These are phyloP conservation scores for Pseudogymnoascus sp. DNA, from an alignment of 2,329 filamentous ascomycete genomes.

Conservation along the genomic window DNA sequence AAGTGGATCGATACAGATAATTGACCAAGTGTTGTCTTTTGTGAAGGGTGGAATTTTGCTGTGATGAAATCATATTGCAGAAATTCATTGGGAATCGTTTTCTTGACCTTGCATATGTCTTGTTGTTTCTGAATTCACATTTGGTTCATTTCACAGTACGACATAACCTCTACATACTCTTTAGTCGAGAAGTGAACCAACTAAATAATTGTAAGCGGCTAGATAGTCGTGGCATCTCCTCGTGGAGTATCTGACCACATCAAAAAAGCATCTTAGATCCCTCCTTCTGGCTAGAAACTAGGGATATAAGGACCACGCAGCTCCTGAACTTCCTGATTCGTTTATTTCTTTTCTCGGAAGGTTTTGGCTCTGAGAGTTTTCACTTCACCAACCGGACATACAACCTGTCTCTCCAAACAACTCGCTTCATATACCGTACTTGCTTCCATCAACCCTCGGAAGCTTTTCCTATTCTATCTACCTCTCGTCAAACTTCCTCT, in stretches of 20 bases:
- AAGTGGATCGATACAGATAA: background rate
- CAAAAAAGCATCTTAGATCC: background rate
- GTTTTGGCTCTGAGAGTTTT: background rate
- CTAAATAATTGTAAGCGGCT: too few species aligned
- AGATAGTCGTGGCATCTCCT: background rate
- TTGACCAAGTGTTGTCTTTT: background rate
- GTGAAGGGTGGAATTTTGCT: background rate
- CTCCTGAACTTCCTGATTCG: too few species aligned
- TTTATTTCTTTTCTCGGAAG: background rate
- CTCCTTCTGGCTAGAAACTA: background rate
- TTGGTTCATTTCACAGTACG: background rate
- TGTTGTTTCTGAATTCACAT: background rate
- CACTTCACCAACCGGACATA: too few species aligned
- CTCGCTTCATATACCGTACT: background rate
- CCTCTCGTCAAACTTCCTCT: background rate
- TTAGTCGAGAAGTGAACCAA: too few species aligned
- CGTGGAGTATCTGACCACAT: background rate
- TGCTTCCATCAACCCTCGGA: background rate
- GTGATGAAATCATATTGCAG: background rate
- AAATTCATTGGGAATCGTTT: background rate
- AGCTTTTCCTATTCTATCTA: background rate
- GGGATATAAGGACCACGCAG: background rate
- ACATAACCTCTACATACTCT: background rate
- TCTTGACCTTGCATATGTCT: background rate
- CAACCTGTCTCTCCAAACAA: background rate